Evolutionary conservation across 306 rosid genomes (phyloP).

Genomic region (Inga oerstediana): DNA sequence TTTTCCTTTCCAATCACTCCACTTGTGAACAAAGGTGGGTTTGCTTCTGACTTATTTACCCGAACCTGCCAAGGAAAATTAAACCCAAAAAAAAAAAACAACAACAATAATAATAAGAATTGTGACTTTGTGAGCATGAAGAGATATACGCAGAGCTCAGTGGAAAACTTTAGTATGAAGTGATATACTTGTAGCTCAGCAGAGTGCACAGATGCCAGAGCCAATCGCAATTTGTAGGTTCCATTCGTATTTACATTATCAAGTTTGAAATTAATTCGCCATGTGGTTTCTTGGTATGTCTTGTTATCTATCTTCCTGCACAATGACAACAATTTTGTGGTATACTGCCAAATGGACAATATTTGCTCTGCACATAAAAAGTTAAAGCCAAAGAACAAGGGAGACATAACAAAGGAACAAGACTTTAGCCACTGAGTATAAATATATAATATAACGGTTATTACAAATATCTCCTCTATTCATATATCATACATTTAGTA

Average conservation of each 20-base stretch:
- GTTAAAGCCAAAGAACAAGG: not conserved
- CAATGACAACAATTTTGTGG: not conserved
- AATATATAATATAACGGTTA: not conserved
- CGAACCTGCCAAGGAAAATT: conserved; percentile 41
- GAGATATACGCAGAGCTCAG: not conserved
- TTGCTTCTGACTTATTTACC: conserved; percentile 42
- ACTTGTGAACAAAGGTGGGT: conserved; percentile 49
- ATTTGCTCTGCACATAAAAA: not conserved
- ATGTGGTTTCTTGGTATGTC: conserved; percentile 69
- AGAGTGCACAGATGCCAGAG: conserved; percentile 66
- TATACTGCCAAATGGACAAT: not conserved
- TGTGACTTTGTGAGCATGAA: not conserved
- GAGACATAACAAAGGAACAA: not conserved
- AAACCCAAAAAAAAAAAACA: not conserved
- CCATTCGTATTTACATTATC: conserved; percentile 36
- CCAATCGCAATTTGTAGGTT: conserved; percentile 61
- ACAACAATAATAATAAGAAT: not conserved
- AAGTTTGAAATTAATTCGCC: conserved; percentile 73
- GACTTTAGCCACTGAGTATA: not conserved
- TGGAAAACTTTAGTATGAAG: not conserved
- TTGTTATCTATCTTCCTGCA: conserved; percentile 58
- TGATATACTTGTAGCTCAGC: conserved; percentile 63
- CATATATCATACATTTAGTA: no score
- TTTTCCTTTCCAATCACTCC: conserved; percentile 66
- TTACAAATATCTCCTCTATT: not conserved